phyloP scores from a whole-genome alignment of 2,329 filamentous ascomycete species.

The Colletotrichum somersetense region DNA sequence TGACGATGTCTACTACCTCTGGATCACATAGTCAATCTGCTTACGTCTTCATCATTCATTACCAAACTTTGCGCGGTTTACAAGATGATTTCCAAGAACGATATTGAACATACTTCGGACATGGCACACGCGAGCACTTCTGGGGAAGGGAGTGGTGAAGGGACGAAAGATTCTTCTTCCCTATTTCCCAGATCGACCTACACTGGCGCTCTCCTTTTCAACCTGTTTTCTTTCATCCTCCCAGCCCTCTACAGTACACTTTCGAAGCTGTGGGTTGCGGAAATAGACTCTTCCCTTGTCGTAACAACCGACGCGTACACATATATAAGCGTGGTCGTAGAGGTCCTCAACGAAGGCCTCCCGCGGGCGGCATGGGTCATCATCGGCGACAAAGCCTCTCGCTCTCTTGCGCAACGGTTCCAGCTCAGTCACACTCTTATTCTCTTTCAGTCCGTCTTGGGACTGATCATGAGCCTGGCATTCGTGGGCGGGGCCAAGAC shows the following conservation, averaged over 20 bases:
- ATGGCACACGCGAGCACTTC: too few species aligned
- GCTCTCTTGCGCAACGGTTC: slow-evolving; percentile 64
- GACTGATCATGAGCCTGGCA: slow-evolving; percentile 67
- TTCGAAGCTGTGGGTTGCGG: slow-evolving; percentile 78
- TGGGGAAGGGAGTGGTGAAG: too few species aligned
- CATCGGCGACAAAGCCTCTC: slow-evolving; percentile 73
- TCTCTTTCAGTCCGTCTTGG: slow-evolving; percentile 67
- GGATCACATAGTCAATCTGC: background rate
- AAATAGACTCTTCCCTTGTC: slow-evolving; percentile 71
- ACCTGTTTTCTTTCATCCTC: slow-evolving; percentile 71
- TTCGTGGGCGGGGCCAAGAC: slow-evolving; percentile 66
- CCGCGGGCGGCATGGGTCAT: slow-evolving; percentile 76
- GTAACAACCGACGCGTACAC: slow-evolving; percentile 76
- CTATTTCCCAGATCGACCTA: slow-evolving; percentile 54
- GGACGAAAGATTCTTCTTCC: too few species aligned
- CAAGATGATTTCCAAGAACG: background rate
- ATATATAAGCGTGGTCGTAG: slow-evolving; percentile 75
- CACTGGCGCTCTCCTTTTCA: slow-evolving; percentile 71
- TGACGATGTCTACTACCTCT: background rate
- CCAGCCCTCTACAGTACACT: slow-evolving; percentile 77
- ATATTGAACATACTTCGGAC: background rate
- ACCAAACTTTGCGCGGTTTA: background rate
- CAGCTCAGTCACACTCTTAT: slow-evolving; percentile 73
- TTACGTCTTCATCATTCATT: background rate
- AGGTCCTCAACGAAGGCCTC: slow-evolving; percentile 80